A percentile compares a stretch with the other conserved stretches of the same genome.
phyloP scores from a whole-genome alignment of 75 land plant genomes.

The Sequoia sempervirens region DNA sequence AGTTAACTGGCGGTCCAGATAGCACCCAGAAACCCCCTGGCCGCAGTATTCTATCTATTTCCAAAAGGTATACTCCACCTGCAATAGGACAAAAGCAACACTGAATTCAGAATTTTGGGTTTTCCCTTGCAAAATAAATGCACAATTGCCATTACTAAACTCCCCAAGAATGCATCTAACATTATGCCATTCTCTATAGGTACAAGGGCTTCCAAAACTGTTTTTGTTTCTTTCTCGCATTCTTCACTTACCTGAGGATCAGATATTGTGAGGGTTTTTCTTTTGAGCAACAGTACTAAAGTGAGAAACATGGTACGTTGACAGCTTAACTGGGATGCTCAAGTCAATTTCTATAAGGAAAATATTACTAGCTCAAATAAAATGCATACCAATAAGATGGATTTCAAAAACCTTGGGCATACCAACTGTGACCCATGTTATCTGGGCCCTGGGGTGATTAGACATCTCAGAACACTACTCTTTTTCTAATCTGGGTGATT shows the following conservation, averaged over 20 bases:
- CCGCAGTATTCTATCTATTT: conserved; percentile 74
- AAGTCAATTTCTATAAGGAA: not conserved
- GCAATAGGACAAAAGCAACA: not conserved
- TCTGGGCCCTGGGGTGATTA: not conserved
- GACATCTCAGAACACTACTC: not conserved
- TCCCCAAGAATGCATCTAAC: not conserved
- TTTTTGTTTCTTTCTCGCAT: not conserved
- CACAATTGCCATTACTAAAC: not conserved
- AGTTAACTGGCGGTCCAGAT: conserved; percentile 91
- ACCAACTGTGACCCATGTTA: not conserved
- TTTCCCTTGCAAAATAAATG: not conserved
- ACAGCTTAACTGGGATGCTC: not conserved
- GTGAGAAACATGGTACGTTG: not conserved
- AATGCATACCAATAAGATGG: not conserved
- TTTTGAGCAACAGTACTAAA: not conserved
- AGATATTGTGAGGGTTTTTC: not conserved
- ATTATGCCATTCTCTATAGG: not conserved
- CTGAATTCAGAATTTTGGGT: not conserved
- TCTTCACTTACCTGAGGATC: not conserved
- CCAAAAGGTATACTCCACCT: conserved; percentile 76
- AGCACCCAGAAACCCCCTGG: conserved; percentile 97
- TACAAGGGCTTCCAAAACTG: not conserved
- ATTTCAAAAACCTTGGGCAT: too few relatives aligned
- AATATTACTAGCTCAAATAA: not conserved
- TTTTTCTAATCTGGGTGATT: not conserved